Base-by-base conservation (phyloP, 176 grass and related monocot species). In the Raddia guianensis region DNA sequence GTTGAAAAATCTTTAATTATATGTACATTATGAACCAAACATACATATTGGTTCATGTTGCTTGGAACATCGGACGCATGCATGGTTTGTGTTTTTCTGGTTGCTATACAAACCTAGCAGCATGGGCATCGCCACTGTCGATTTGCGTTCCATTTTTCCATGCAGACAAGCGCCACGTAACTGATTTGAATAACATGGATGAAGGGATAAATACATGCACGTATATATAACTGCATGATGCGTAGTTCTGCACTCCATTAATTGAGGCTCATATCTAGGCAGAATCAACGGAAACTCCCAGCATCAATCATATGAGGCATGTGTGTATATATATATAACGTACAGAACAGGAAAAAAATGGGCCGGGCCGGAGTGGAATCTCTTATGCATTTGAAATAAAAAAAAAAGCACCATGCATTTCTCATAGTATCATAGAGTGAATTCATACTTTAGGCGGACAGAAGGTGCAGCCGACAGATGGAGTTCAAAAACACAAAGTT, bases 221-320 rank as follows among this genome's bases (percentile, higher is more conserved):
- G 18, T 40, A 74, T 20, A 64, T 58, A 27, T 73, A 53, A 62
- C n/a, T 65, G 19, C 48, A 54, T 44, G 27, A 55, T 49, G 16
- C 16, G 14, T 27, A 37, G n/a, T 27, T 21, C 1, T 32, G 21
- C 49, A 71, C 47, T 49, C 74, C 46, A 49, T 72, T 27, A 27
- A 27, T 82, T 70, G 66, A 49, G 73, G 79, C 79, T 27, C 48
- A 42, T 82, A 70, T 71, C 47, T 37, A 57, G 71, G 53, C 54
- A 59, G 8, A 10, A 86, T 74, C 76, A 4, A 55, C 12, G 70
- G 77, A 13, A 16, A 21, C 6, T 32, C 16, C 0, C 9, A 20
- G 18, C 66, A 7, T 35, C n/a, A 47, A 62, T 79, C 9, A 48
- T 68, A 61, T 18, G 16, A 3, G 52, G 27, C 63, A 84, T 83